Evolutionary conservation across 345 rosid species (phyloP).

Genomic region (Alliaria petiolata): DNA sequence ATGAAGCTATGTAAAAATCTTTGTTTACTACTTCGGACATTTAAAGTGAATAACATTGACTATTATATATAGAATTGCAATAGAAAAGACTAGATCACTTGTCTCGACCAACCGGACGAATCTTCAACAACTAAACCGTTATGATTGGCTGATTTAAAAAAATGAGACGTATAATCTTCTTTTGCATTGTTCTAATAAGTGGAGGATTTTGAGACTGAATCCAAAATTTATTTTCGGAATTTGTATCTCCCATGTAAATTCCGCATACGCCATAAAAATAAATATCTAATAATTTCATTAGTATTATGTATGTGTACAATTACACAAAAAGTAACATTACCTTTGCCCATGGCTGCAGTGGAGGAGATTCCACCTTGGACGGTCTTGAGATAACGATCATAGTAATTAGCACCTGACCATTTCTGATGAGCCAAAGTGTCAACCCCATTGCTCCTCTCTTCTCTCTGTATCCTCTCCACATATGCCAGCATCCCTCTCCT

Average conservation of each 20-base stretch:
- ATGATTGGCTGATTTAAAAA: not conserved
- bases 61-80: no score
- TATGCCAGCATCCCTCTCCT: conserved; percentile 91
- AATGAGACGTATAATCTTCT: not conserved
- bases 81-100: no score
- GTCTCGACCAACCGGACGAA: not conserved
- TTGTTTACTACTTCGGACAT: no score
- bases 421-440: conserved; percentile 97
- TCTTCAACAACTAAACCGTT: not conserved
- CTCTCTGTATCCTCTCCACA: conserved; percentile 95
- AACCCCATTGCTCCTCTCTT: conserved; percentile 88
- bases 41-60: no score
- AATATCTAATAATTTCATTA: not conserved
- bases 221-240: not conserved
- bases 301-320: not conserved
- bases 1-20: no score
- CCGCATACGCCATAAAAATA: not conserved
- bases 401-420: conserved; percentile 97
- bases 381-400: conserved; percentile 81
- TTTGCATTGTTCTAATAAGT: not conserved
- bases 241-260: not conserved
- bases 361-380: conserved; percentile 97
- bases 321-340: conserved; percentile 29
- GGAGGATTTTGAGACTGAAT: not conserved
- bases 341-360: conserved; percentile 98